Evolutionary conservation across 805 yeast genomes (phyloP).

Genomic region (Candida yuanshanica): DNA sequence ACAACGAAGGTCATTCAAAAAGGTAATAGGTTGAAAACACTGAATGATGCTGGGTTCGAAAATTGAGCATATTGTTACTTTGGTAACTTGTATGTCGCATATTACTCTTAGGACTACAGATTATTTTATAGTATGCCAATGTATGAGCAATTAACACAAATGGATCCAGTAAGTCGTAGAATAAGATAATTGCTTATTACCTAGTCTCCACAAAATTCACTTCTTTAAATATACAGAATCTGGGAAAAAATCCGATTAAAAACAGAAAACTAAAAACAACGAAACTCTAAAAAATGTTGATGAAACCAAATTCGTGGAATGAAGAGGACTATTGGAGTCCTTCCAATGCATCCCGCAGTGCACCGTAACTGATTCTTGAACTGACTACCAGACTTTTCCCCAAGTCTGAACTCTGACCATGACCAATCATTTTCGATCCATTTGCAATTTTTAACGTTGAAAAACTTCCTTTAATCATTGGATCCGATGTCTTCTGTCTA

Average conservation of each 20-base stretch:
- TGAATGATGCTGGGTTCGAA: conserved; percentile 5
- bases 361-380: conserved; percentile 22
- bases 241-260: too few species aligned
- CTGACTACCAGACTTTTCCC: conserved; percentile 17
- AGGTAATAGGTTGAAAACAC: conserved; percentile 4
- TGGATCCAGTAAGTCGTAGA: too few species aligned
- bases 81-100: too few species aligned
- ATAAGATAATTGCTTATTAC: too few species aligned
- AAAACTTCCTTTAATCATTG: conserved; percentile 17
- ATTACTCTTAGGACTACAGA: too few species aligned
- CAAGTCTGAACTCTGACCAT: conserved; percentile 22
- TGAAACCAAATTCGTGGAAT: conserved; percentile 2
- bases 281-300: neutral
- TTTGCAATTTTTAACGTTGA: conserved; percentile 24
- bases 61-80: conserved; percentile 1
- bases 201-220: too few species aligned
- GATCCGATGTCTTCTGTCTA: neutral
- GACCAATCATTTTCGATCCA: conserved; percentile 21
- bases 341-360: conserved; percentile 21
- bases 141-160: too few species aligned
- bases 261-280: neutral
- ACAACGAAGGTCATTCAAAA: conserved; percentile 3
- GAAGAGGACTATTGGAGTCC: conserved; percentile 1
- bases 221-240: too few species aligned
- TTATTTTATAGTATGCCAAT: too few species aligned